A percentile compares a stretch with the other conserved stretches of the same genome.
These are phyloP conservation scores for Ciborinia camelliae DNA, from an alignment of 2,329 filamentous ascomycete species.

Conservation along the genomic window DNA sequence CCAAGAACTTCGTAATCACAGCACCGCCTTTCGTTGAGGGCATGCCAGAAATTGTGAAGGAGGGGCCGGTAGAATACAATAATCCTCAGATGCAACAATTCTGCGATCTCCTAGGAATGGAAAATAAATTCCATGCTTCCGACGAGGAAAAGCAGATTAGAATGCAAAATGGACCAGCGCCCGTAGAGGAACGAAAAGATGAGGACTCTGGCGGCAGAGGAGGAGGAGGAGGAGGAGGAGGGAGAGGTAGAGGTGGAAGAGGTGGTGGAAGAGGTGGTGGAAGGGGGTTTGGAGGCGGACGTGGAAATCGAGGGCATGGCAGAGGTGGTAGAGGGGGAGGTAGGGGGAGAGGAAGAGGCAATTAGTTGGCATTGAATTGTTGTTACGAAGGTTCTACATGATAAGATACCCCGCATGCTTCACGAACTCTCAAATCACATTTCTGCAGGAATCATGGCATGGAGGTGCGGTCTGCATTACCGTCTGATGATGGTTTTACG, in stretches of 20 bases:
- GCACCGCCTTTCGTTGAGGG: constrained; percentile 66
- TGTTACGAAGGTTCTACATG: neutral
- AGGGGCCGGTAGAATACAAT: constrained; percentile 75
- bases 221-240: constrained; percentile 38
- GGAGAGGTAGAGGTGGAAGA: constrained; percentile 36
- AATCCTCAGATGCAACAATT: constrained; percentile 84
- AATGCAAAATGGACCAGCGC: constrained; percentile 55
- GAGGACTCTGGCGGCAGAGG: constrained; percentile 33
- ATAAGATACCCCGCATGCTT: constrained; percentile 27
- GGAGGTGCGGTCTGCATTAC: neutral
- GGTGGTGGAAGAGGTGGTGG: constrained; percentile 39
- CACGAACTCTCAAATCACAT: neutral
- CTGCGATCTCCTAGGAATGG: constrained; percentile 72
- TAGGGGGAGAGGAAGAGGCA: too few species aligned
- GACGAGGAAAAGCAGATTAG: constrained; percentile 65
- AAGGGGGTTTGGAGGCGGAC: constrained; percentile 33
- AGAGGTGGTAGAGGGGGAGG: constrained; percentile 16
- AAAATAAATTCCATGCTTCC: constrained; percentile 71
- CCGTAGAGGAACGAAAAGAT: constrained; percentile 37
- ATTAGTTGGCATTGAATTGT: constrained; percentile 13
- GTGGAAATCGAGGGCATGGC: constrained; percentile 37
- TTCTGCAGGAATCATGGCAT: neutral
- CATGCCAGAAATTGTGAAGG: constrained; percentile 53
- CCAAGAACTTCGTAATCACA: constrained; percentile 72
- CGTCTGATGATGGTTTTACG: too few species aligned